Conservation (phyloP, 2,329 filamentous ascomycete species). For the Polytolypa hystricis region DNA sequence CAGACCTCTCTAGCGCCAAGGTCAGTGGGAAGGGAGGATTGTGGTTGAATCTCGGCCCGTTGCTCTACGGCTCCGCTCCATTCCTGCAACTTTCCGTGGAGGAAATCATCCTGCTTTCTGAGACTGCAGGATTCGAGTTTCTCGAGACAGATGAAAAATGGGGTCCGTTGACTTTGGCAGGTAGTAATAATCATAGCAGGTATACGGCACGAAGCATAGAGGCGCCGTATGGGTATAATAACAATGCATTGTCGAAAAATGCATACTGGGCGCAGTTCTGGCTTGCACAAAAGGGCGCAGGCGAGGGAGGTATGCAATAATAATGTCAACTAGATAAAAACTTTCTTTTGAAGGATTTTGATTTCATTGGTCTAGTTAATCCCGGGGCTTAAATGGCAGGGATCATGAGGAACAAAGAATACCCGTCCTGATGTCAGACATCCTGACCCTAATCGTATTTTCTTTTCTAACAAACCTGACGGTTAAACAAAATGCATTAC, state of each 20-base stretch:
- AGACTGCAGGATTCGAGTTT: conserved; percentile 44
- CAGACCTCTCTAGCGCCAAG: no score
- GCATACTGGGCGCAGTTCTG: conserved; percentile 47
- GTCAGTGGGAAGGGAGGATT: conserved; percentile 30
- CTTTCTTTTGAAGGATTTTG: no score
- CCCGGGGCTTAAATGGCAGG: no score
- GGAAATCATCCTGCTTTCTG: conserved; percentile 40
- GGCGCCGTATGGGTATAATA: conserved; percentile 44
- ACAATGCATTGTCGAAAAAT: conserved; percentile 40
- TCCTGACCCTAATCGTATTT: no score
- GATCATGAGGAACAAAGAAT: no score
- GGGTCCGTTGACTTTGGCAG: conserved; percentile 35
- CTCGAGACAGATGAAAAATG: conserved; percentile 32
- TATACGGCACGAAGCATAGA: conserved; percentile 35
- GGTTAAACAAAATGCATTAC: no score
- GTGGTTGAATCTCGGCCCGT: conserved; percentile 48
- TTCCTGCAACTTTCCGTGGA: conserved; percentile 46
- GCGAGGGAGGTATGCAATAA: no score
- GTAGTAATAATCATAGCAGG: no score
- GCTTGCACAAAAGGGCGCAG: conserved; percentile 32
- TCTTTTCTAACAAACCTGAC: no score
- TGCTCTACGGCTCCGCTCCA: conserved; percentile 45
- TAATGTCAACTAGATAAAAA: no score
- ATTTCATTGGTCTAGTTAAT: no score
- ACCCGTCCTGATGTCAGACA: no score